Percentiles rank a stretch among this genome's conserved stretches.
Evolutionary conservation across 768 basidiomycete genomes (phyloP).

Genomic region (Panaeolus papilionaceus): DNA sequence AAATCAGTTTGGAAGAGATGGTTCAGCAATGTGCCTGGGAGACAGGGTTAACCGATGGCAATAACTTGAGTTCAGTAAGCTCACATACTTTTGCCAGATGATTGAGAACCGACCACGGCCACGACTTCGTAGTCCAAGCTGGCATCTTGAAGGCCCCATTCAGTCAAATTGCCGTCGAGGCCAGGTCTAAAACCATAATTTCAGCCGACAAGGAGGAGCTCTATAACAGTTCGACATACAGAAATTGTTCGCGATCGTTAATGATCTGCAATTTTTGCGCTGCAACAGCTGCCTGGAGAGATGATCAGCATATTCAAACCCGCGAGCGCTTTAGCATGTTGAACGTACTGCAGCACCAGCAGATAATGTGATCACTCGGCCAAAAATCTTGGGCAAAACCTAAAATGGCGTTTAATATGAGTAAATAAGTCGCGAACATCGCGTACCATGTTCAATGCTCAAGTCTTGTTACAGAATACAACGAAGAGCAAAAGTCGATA

Average conservation of each 20-base stretch:
- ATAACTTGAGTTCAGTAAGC: background rate
- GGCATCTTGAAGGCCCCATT: conserved; percentile 18
- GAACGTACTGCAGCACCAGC: background rate
- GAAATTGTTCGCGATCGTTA: conserved; percentile 6
- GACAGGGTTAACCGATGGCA: background rate
- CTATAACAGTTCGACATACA: background rate
- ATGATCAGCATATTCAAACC: background rate
- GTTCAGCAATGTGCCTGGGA: conserved; percentile 6
- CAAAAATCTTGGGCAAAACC: conserved; percentile 5
- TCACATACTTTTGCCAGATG: conserved; percentile 18
- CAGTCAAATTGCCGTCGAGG: conserved; percentile 10
- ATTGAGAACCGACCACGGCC: conserved; percentile 20
- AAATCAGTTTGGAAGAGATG: conserved; percentile 5
- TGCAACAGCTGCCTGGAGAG: background rate
- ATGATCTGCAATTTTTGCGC: background rate
- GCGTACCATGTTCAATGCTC: background rate
- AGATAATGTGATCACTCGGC: background rate
- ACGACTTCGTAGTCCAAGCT: conserved; percentile 16
- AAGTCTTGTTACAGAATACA: background rate
- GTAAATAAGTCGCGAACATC: background rate
- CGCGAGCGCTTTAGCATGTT: background rate
- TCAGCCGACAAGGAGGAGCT: background rate
- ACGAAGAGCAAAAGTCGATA: background rate
- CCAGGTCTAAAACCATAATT: background rate
- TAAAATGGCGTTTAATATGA: background rate